Evolutionary conservation across 495 filamentous ascomycete genomes (phyloP).

Genomic region (Lentithecium fluviatile): DNA sequence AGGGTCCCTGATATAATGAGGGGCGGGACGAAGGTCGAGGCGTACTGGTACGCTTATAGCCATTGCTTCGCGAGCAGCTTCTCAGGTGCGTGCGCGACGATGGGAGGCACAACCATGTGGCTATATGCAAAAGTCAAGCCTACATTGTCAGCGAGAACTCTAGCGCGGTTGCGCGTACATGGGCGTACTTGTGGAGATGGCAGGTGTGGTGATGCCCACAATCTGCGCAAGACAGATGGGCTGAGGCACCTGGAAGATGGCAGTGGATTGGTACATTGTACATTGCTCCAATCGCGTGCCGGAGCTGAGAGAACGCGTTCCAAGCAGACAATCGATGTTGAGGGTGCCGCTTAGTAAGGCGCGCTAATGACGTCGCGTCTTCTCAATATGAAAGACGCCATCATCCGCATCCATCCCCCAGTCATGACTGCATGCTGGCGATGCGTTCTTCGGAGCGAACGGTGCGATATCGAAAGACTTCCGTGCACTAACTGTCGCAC

Average conservation of each 20-base stretch:
- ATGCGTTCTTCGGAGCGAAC: too few species aligned
- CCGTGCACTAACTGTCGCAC: too few species aligned
- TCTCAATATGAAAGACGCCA: too few species aligned
- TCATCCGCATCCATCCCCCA: too few species aligned
- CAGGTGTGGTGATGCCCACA: constrained; percentile 23
- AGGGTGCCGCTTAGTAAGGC: too few species aligned
- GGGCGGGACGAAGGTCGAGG: constrained; percentile 37
- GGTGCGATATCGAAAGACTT: too few species aligned
- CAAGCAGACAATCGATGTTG: too few species aligned
- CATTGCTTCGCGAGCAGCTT: constrained; percentile 40
- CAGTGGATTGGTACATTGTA: neutral
- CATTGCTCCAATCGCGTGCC: too few species aligned
- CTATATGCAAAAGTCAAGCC: constrained; percentile 28
- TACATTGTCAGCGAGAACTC: neutral
- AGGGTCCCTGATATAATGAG: constrained; percentile 36
- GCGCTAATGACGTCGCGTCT: too few species aligned
- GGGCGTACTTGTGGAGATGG: constrained; percentile 20
- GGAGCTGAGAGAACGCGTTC: too few species aligned
- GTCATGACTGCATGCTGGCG: too few species aligned
- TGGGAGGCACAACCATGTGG: constrained; percentile 21
- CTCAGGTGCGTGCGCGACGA: constrained; percentile 32
- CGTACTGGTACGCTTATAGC: constrained; percentile 38
- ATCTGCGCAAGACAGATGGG: constrained; percentile 9
- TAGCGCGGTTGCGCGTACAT: neutral
- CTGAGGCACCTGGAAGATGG: too few species aligned